phyloP scores from a whole-genome alignment of 1,139 yeast genomes.

The Yamadazyma conglobata region DNA sequence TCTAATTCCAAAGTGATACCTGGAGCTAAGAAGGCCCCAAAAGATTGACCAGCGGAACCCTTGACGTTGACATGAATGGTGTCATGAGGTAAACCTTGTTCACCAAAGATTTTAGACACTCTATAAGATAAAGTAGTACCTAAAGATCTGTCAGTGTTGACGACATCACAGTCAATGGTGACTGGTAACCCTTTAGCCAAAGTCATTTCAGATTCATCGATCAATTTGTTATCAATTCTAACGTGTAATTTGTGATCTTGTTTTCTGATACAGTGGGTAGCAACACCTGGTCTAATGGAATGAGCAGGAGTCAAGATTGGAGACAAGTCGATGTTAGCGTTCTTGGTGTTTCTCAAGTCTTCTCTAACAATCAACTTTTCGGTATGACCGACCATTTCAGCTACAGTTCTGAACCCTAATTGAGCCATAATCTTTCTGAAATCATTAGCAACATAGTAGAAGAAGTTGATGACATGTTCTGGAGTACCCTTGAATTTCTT shows the following conservation, averaged over 20 bases:
- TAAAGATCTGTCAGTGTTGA: slow-evolving; percentile 93
- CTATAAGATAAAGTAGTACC: slow-evolving; percentile 95
- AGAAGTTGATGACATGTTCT: slow-evolving; percentile 96
- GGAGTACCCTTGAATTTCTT: slow-evolving; percentile 95
- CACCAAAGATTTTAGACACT: slow-evolving; percentile 91
- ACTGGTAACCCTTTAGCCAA: slow-evolving; percentile 93
- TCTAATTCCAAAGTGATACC: slow-evolving; percentile 94
- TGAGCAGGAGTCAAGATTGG: slow-evolving; percentile 97
- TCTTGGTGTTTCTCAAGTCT: slow-evolving; percentile 82
- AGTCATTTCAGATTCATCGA: slow-evolving; percentile 92
- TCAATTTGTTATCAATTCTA: slow-evolving; percentile 89
- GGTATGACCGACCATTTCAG: slow-evolving; percentile 97
- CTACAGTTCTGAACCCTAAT: slow-evolving; percentile 91
- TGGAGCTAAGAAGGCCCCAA: slow-evolving; percentile 95
- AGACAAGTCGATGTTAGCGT: slow-evolving; percentile 84
- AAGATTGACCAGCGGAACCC: slow-evolving; percentile 98
- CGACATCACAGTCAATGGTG: slow-evolving; percentile 85
- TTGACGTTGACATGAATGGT: slow-evolving; percentile 87
- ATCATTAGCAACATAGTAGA: slow-evolving; percentile 91
- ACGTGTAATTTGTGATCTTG: slow-evolving; percentile 94
- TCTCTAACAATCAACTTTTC: slow-evolving; percentile 86
- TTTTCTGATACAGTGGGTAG: slow-evolving; percentile 87
- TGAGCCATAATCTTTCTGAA: slow-evolving; percentile 90
- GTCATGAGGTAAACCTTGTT: slow-evolving; percentile 89
- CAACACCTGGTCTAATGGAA: slow-evolving; percentile 95